Conservation (phyloP, 2,329 filamentous ascomycete genomes). For the Graphiopsis chlorocephala region DNA sequence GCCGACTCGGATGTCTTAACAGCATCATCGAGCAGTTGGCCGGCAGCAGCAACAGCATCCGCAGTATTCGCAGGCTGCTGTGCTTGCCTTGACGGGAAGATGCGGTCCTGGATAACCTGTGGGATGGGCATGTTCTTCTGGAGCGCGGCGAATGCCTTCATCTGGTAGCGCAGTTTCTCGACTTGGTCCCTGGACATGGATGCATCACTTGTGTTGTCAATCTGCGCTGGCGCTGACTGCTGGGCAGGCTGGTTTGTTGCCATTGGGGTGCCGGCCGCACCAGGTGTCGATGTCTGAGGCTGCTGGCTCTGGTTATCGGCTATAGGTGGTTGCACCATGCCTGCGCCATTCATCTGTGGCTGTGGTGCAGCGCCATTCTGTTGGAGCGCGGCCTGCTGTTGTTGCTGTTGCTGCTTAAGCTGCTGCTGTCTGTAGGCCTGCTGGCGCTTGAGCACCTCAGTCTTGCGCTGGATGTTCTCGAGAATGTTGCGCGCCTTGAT, state of each 20-base stretch:
- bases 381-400: constrained; percentile 45
- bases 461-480: constrained; percentile 59
- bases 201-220: constrained; percentile 5
- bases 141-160: constrained; percentile 85
- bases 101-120: constrained; percentile 71
- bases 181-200: constrained; percentile 72
- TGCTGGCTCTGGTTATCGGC: constrained; percentile 28
- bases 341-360: constrained; percentile 48
- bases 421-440: constrained; percentile 41
- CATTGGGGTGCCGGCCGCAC: constrained; percentile 7
- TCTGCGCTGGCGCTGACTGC: constrained; percentile 18
- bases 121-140: constrained; percentile 85
- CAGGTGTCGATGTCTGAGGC: constrained; percentile 20
- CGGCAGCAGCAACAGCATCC: constrained; percentile 42
- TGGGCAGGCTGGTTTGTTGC: constrained; percentile 1
- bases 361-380: constrained; percentile 48
- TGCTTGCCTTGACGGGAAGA: constrained; percentile 69
- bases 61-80: constrained; percentile 47
- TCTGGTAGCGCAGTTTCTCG: constrained; percentile 75
- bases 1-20: constrained; percentile 41
- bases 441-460: constrained; percentile 49
- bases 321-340: constrained; percentile 37
- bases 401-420: constrained; percentile 45
- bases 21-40: constrained; percentile 53
- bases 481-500: constrained; percentile 78